Conservation (phyloP, 768 basidiomycete genomes). For the Podaxis sp. region DNA sequence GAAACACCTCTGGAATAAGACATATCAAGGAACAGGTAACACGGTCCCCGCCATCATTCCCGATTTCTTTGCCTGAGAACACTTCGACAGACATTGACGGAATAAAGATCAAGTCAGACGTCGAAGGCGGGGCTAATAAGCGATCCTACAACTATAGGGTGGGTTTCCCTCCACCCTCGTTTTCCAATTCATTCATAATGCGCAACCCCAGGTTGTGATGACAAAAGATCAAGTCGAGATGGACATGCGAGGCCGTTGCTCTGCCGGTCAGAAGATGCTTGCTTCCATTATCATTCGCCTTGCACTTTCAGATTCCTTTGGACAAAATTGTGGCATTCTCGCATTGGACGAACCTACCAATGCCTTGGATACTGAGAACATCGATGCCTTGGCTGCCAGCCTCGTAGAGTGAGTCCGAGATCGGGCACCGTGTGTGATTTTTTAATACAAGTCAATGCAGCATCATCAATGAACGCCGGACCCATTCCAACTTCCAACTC, state of each 20-base stretch:
- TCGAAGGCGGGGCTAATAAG: constrained; percentile 85
- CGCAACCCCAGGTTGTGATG: constrained; percentile 81
- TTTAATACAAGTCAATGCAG: constrained; percentile 33
- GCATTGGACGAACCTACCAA: constrained; percentile 98
- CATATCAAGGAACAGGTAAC: constrained; percentile 95
- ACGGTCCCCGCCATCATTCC: constrained; percentile 10
- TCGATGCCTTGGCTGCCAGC: constrained; percentile 87
- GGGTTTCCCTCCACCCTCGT: constrained; percentile 21
- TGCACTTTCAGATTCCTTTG: constrained; percentile 95
- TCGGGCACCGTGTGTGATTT: neutral
- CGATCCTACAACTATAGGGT: constrained; percentile 97
- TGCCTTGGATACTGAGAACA: constrained; percentile 93
- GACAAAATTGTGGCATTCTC: constrained; percentile 95
- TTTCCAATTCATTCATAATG: constrained; percentile 9
- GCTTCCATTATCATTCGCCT: constrained; percentile 97
- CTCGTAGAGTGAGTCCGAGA: constrained; percentile 74
- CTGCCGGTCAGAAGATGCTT: constrained; percentile 97
- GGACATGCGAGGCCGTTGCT: constrained; percentile 99
- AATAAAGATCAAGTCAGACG: constrained; percentile 91
- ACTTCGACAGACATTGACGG: constrained; percentile 85
- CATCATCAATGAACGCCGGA: constrained; percentile 90
- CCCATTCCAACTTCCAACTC: constrained; percentile 90
- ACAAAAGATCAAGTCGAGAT: constrained; percentile 98
- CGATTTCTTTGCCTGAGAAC: constrained; percentile 8
- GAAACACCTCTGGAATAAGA: constrained; percentile 97